These are phyloP conservation scores for Myotisia sp. DNA, from an alignment of 2,329 filamentous ascomycete genomes.

Conservation along the genomic window DNA sequence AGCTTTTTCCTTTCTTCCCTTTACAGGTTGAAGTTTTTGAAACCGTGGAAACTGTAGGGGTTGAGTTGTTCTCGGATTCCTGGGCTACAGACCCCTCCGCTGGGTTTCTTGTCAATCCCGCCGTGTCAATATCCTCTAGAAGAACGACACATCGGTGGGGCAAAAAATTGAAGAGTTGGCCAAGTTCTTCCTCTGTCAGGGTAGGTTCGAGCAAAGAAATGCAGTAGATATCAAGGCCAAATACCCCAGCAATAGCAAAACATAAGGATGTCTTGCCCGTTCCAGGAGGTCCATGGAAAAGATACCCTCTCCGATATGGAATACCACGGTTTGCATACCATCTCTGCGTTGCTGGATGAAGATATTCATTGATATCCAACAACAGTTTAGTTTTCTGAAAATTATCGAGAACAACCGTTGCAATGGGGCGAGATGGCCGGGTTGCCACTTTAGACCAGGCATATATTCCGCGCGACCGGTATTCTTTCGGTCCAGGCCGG, in stretches of 20 bases:
- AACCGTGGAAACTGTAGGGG: background rate
- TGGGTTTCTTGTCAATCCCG: conserved; percentile 35
- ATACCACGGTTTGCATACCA: conserved; percentile 37
- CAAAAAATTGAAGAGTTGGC: conserved; percentile 44
- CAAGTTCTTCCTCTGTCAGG: conserved; percentile 49
- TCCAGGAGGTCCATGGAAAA: conserved; percentile 95
- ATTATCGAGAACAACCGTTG: conserved; percentile 58
- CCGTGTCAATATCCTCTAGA: conserved; percentile 56
- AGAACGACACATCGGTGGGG: conserved; percentile 52
- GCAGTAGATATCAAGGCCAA: conserved; percentile 54
- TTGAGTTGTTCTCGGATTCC: background rate
- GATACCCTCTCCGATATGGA: conserved; percentile 62
- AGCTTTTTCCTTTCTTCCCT: conserved; percentile 10
- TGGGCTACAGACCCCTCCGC: conserved; percentile 1
- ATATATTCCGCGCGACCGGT: conserved; percentile 9
- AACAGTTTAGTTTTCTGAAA: conserved; percentile 2
- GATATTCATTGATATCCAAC: conserved; percentile 6
- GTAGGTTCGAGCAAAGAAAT: conserved; percentile 48
- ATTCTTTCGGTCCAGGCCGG: conserved; percentile 31
- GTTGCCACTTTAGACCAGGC: conserved; percentile 13
- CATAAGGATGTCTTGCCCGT: conserved; percentile 91
- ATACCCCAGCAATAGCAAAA: conserved; percentile 51
- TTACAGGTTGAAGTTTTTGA: background rate
- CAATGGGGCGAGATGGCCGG: conserved; percentile 45
- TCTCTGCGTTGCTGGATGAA: conserved; percentile 5